These are phyloP conservation scores for Arthrobotrys entomopaga DNA, from an alignment of 2,329 filamentous ascomycete genomes.

Conservation along the genomic window DNA sequence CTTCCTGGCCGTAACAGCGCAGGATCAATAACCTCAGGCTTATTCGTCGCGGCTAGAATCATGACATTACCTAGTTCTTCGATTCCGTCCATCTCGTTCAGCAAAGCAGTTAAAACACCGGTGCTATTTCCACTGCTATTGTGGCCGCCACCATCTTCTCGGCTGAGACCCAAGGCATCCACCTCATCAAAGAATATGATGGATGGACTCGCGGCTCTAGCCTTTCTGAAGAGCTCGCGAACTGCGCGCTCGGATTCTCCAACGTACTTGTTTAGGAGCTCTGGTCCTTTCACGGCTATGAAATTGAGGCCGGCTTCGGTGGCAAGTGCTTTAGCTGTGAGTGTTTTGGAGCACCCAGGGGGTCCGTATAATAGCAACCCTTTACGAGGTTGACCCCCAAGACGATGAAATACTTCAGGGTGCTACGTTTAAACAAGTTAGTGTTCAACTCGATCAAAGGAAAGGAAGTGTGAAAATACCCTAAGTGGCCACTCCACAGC, in stretches of 20 bases:
- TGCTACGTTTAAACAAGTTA: conserved; percentile 45
- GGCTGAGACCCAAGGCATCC: conserved; percentile 71
- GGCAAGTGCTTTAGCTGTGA: conserved; percentile 74
- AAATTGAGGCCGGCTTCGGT: conserved; percentile 75
- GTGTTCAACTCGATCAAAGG: neutral
- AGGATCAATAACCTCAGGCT: conserved; percentile 71
- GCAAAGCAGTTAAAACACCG: conserved; percentile 70
- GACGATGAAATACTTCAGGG: conserved; percentile 58
- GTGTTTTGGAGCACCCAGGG: conserved; percentile 75
- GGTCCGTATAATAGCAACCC: conserved; percentile 75
- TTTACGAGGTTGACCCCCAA: conserved; percentile 66
- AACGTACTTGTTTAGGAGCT: conserved; percentile 76
- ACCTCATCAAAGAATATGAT: conserved; percentile 79
- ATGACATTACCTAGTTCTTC: conserved; percentile 72
- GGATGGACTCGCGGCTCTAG: conserved; percentile 72
- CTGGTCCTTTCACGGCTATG: conserved; percentile 74
- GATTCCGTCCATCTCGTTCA: conserved; percentile 78
- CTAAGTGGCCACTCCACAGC: conserved; percentile 59
- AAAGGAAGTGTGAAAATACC: conserved; percentile 32
- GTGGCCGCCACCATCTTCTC: conserved; percentile 61
- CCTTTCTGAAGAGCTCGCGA: conserved; percentile 74
- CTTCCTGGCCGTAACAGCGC: conserved; percentile 73
- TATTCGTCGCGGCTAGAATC: conserved; percentile 75
- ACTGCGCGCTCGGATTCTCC: conserved; percentile 75
- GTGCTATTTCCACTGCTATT: conserved; percentile 62